These are phyloP conservation scores for Ophiostoma australiae DNA, from an alignment of 2,329 filamentous ascomycete genomes.

Conservation along the genomic window DNA sequence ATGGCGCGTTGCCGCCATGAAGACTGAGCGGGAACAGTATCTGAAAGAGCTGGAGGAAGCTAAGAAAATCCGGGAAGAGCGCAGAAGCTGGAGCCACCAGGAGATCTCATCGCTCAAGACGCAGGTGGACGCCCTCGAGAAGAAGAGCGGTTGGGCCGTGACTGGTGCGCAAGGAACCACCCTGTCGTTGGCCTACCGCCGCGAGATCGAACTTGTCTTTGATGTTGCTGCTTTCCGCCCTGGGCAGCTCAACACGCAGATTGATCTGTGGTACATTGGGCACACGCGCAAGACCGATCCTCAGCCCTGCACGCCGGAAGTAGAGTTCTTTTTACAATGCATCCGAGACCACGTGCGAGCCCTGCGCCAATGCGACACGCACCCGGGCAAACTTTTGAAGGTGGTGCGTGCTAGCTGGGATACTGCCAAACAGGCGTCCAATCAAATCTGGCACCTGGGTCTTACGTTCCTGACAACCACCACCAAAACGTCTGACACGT, in stretches of 20 bases:
- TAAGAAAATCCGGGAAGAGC: constrained; percentile 79
- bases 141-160: constrained; percentile 65
- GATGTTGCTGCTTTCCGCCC: constrained; percentile 58
- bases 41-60: constrained; percentile 73
- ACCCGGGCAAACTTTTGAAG: constrained; percentile 53
- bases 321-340: constrained; percentile 69
- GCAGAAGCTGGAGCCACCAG: constrained; percentile 77
- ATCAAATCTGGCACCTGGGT: constrained; percentile 58
- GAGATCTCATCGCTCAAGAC: constrained; percentile 75
- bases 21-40: constrained; percentile 63
- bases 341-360: constrained; percentile 63
- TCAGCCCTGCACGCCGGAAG: constrained; percentile 56
- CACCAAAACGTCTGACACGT: constrained; percentile 59
- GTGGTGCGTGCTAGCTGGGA: constrained; percentile 63
- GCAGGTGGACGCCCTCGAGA: constrained; percentile 58
- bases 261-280: constrained; percentile 67
- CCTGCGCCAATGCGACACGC: constrained; percentile 54
- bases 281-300: constrained; percentile 51
- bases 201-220: constrained; percentile 69
- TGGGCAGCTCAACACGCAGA: constrained; percentile 46
- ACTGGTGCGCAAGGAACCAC: constrained; percentile 56
- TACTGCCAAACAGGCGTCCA: constrained; percentile 53
- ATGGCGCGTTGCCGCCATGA: constrained; percentile 55
- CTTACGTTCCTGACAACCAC: constrained; percentile 61
- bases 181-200: constrained; percentile 68